Base-by-base conservation (phyloP, 106 monocot genomes). In the Dendrobium huoshanense region DNA sequence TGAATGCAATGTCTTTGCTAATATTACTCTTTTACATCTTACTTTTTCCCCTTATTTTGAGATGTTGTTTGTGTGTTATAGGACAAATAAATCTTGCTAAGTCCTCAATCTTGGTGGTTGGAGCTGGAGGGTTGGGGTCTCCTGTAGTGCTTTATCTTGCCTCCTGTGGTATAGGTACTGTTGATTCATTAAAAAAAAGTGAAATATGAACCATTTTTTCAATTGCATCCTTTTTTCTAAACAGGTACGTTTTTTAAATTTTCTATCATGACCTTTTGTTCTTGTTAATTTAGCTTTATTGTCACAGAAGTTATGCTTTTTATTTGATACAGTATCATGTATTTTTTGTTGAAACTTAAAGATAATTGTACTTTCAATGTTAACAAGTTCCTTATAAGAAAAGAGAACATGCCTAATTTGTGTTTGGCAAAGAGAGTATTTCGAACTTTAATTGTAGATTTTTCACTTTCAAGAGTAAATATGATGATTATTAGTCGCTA, bases 51-150 rank as follows among this genome's bases (percentile, higher is more conserved):
- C 15, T 64, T 70, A 27, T 68, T 33, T 58, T 24, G 55, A 73
- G 33, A 70, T 70, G 56, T 70, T 1, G 5, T 82, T 56, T 27
- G 44, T n/a, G n/a, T 76, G 42, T 15, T 58, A 44, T 58, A 99
- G 99, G 91, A 33, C 99, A 99, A 80, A 56, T 54, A 8, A 93
- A 90, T 41, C 88, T 99, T 65, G 88, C 83, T 18, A 88, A 77
- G 79, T 93, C 99, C 49, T 95, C 95, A 22, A 87, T 95, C 65
- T 83, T 99, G 84, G 95, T 99, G 67, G 86, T 99, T 85, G 99
- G 98, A 84, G 99, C 99, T 67, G 99, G 99, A 88, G 99, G 99
- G 7, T 86, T 99, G 67, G 99, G 99, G 6, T 99, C 99, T 47
- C 99, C 99, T 41, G 82, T 91, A 37, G 89, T 91, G 10, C 73